Percentiles rank a stretch among this genome's conserved stretches.
Conservation (phyloP, 2,329 filamentous ascomycete genomes). For the Samsoniella hepiali region DNA sequence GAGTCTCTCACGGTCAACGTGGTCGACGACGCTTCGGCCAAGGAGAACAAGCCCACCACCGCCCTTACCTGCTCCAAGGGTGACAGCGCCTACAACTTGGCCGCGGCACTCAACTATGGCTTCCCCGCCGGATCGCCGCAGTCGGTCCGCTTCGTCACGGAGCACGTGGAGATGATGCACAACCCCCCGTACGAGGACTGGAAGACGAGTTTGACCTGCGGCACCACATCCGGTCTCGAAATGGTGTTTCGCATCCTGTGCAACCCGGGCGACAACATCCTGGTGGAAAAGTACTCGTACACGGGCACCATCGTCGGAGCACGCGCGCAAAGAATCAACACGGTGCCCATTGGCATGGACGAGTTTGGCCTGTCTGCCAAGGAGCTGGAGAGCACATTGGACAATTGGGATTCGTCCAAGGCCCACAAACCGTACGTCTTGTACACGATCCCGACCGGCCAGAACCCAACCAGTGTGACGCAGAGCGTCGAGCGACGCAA, state of each 20-base stretch:
- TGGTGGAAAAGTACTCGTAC: constrained; percentile 60
- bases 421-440: constrained; percentile 45
- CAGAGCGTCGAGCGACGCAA: constrained; percentile 61
- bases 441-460: constrained; percentile 65
- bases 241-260: constrained; percentile 64
- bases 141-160: constrained; percentile 66
- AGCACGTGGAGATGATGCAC: constrained; percentile 73
- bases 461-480: constrained; percentile 81
- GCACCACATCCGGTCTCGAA: constrained; percentile 66
- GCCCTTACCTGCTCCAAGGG: constrained; percentile 17
- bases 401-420: constrained; percentile 56
- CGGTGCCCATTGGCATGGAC: constrained; percentile 63
- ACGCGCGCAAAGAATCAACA: constrained; percentile 57
- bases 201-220: constrained; percentile 63
- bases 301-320: constrained; percentile 59
- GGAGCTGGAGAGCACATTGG: constrained; percentile 59
- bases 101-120: constrained; percentile 70
- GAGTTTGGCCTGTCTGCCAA: constrained; percentile 60
- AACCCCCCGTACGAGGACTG: constrained; percentile 71
- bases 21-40: constrained; percentile 15
- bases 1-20: constrained; percentile 15
- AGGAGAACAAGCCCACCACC: constrained; percentile 12
- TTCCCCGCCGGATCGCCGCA: constrained; percentile 69
- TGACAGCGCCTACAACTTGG: constrained; percentile 23
- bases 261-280: constrained; percentile 58